Evolutionary conservation across 352 stramenopile species (phyloP), one percentile per base, ranked within the genome.

Genomic region (Elongisporangium senticosum): DNA sequence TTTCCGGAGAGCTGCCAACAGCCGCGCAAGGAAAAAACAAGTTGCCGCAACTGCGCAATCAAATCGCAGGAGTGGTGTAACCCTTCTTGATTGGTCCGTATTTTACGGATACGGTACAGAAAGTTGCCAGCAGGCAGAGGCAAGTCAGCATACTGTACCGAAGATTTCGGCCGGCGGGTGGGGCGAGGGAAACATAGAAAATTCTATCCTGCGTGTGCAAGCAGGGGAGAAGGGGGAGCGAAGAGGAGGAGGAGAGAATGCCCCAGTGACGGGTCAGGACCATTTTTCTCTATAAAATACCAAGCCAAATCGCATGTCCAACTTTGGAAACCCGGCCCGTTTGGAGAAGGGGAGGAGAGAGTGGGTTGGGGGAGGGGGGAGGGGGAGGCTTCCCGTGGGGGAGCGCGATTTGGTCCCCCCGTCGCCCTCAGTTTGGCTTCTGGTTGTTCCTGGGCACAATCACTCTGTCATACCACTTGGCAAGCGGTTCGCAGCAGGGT

Each of bases 391-490:
- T 52, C 23, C 10, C 33, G 33, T 43, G 33, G 33, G 33, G 33
- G 33, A 43, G 33, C 33, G 49, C 47, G 53, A 19, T 53, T 58
- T 53, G 52, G 26, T 39, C 21, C 21, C 24, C 43, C 20, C 49
- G 17, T 51, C 51, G 47, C 49, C 37, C 43, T 71, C 64, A 75
- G 54, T 64, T 77, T 52, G 63, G 63, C 69, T 74, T 74, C 62
- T 60, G 62, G 62, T 64, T 61, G 65, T 60, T 70, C 51, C 58
- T 47, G 56, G 53, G 64, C 64, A 75, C 47, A 60, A 58, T 50
- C 48, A 52, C 48, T 63, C 49, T 11, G 33, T 43, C 33, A 43
- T 43, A 43, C 33, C 33, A 43, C 33, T 4, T 10, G 13, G 33
- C 33, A 43, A 43, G 33, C 33, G 33, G 33, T 43, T 59, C 52